Evolutionary conservation across 202 grass and related monocot species (phyloP), one percentile per base, ranked within the genome.

Genomic region (Carex sylvatica): DNA sequence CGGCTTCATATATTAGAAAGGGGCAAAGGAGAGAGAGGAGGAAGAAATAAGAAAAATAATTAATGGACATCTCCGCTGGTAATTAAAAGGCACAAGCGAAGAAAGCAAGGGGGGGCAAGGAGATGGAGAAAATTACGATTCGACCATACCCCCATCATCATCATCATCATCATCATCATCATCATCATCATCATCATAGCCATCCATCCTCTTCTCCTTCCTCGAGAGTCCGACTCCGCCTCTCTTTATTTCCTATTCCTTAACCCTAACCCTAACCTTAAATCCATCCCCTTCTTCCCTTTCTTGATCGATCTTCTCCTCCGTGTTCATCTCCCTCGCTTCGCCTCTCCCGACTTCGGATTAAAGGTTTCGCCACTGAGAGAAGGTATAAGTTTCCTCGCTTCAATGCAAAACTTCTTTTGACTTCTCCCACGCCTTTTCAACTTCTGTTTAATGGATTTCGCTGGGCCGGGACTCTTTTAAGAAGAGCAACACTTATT

Each of bases 41-140:
- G 28, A 28, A 28, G 28, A 28, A 28, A 28, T 1, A 28, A 28
- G 28, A 28, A n/a, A n/a, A n/a, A 28, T 28, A 28, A 28, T 28
- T 28, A 28, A 28, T 28, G 28, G 28, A 2, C 28, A 28, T 28
- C 28, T 28, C 28, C 28, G 20, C 6, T 11, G 36, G 11, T 64
- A 62, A 62, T 69, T 66, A 58, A 44, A 82, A 70, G 75, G 59
- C 86, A 80, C 56, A 55, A 78, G 35, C 66, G 24, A 24, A 65
- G 77, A 77, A 33, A 51, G 54, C 5, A 12, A 35, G 20, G 67
- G 35, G 35, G 36, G 51, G 60, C 51, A 44, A 69, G 0, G 63
- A 83, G 79, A 89, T 88, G 92, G 86, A 86, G 79, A 83, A 88
- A 92, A 83, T 87, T 91, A 94, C 92, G 82, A 80, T 75, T 89